Percentiles rank a stretch among this genome's conserved stretches.
Evolutionary conservation across 2,329 filamentous ascomycete genomes (phyloP).

Genomic region (Boeremia exigua): DNA sequence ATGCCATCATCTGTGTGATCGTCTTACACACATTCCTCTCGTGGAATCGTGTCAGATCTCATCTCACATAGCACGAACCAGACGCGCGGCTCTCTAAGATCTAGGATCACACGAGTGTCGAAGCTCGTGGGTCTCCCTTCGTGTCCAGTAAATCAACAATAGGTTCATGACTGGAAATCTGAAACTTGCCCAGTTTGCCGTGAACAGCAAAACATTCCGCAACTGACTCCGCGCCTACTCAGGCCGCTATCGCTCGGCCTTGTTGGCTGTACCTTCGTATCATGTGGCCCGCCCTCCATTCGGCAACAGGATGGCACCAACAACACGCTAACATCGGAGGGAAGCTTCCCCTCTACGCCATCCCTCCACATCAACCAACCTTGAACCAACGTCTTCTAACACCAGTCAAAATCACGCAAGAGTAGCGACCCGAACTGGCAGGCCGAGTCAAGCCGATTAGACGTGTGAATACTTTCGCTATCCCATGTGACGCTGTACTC

Average conservation of each 20-base stretch:
- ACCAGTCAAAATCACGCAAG: constrained; percentile 5
- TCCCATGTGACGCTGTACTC: constrained; percentile 1
- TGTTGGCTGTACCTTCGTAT: constrained; percentile 3
- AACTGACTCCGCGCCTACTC: constrained; percentile 8
- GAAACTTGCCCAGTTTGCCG: constrained; percentile 3
- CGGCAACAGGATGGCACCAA: constrained; percentile 2
- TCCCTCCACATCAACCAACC: constrained; percentile 7
- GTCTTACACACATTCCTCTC: constrained; percentile 28
- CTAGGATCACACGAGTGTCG: constrained; percentile 10
- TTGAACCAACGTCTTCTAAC: constrained; percentile 14
- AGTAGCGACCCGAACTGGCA: background rate
- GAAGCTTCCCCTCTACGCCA: constrained; percentile 9
- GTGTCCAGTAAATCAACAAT: constrained; percentile 6
- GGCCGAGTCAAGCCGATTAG: constrained; percentile 2
- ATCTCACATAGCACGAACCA: constrained; percentile 26
- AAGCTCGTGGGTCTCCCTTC: constrained; percentile 13
- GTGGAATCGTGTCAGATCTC: constrained; percentile 19
- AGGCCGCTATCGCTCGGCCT: constrained; percentile 5
- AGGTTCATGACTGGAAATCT: constrained; percentile 1
- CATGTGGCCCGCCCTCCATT: constrained; percentile 11
- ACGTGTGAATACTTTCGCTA: constrained; percentile 2
- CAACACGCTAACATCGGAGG: constrained; percentile 3
- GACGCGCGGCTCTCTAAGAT: constrained; percentile 29
- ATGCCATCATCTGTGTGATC: constrained; percentile 29
- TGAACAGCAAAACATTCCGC: constrained; percentile 8